Conservation (phyloP, 1,284 basidiomycete genomes). For the Amylostereum areolatum region DNA sequence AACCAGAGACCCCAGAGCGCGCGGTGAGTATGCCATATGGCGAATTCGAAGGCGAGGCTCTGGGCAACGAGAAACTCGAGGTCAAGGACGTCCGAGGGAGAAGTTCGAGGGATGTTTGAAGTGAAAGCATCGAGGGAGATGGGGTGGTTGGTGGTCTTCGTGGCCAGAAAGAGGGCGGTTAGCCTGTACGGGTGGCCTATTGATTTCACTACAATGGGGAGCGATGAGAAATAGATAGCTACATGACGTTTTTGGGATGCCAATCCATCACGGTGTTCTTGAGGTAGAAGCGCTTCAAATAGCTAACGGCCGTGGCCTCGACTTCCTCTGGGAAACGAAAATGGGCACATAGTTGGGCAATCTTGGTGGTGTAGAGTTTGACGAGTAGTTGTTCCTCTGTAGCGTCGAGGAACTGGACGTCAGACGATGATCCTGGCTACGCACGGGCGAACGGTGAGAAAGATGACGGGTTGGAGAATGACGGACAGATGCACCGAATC, state of each 20-base stretch:
- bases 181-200: slow-evolving; percentile 51
- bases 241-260: slow-evolving; percentile 99
- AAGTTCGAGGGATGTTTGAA: slow-evolving; percentile 72
- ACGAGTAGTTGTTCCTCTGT: slow-evolving; percentile 88
- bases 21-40: slow-evolving; percentile 86
- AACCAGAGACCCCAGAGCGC: slow-evolving; percentile 88
- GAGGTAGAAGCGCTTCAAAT: slow-evolving; percentile 95
- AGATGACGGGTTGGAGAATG: slow-evolving; percentile 7
- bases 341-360: slow-evolving; percentile 78
- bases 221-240: slow-evolving; percentile 22
- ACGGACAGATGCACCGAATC: slow-evolving; percentile 57
- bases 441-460: slow-evolving; percentile 10
- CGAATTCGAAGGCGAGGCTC: slow-evolving; percentile 89
- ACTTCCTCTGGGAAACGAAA: slow-evolving; percentile 90
- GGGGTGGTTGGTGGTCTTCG: slow-evolving; percentile 94
- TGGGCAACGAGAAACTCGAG: slow-evolving; percentile 96
- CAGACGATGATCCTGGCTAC: slow-evolving; percentile 62
- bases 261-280: slow-evolving; percentile 99
- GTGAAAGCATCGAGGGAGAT: slow-evolving; percentile 85
- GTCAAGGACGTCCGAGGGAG: slow-evolving; percentile 79
- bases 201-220: neutral
- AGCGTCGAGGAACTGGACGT: slow-evolving; percentile 69
- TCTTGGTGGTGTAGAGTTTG: slow-evolving; percentile 84
- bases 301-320: slow-evolving; percentile 87
- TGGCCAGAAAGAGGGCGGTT: slow-evolving; percentile 90